Evolutionary conservation across 139 green algal genomes (phyloP).

Genomic region (Chlorella sp.): DNA sequence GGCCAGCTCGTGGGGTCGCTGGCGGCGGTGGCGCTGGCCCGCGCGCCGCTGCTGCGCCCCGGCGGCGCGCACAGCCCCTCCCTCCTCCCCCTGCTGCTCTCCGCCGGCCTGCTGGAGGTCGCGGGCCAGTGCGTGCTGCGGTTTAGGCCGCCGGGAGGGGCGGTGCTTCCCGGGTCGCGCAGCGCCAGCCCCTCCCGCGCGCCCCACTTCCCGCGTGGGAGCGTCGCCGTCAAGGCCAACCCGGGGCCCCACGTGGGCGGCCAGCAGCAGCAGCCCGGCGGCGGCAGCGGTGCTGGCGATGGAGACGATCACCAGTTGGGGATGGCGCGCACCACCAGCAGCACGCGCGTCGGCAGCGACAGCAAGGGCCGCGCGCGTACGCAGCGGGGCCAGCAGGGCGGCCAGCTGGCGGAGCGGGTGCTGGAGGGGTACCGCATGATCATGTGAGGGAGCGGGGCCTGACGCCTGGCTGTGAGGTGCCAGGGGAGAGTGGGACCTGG

Average conservation of each 20-base stretch:
- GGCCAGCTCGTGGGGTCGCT: slow-evolving; percentile 72
- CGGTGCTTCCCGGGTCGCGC: too few relatives aligned
- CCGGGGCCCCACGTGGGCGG: too few relatives aligned
- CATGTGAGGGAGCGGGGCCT: not conserved
- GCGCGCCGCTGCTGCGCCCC: slow-evolving; percentile 6
- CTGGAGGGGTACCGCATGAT: slow-evolving; percentile 61
- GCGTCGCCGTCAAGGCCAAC: too few relatives aligned
- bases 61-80: slow-evolving; percentile 3
- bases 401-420: slow-evolving; percentile 7
- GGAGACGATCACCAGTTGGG: too few relatives aligned
- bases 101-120: slow-evolving; percentile 37
- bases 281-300: too few relatives aligned
- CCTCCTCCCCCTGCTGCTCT: slow-evolving; percentile 38
- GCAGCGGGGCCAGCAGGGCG: not conserved
- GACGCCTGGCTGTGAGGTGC: too few relatives aligned
- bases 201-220: too few relatives aligned
- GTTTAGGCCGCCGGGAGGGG: not conserved
- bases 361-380: not conserved
- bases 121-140: slow-evolving; percentile 6
- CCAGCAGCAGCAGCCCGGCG: not conserved
- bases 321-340: not conserved
- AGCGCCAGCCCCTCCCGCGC: too few relatives aligned
- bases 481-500: not conserved
- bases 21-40: slow-evolving; percentile 21
- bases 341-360: not conserved